phyloP scores from a whole-genome alignment of 2,329 filamentous ascomycete genomes.

The Thielaviopsis populi region DNA sequence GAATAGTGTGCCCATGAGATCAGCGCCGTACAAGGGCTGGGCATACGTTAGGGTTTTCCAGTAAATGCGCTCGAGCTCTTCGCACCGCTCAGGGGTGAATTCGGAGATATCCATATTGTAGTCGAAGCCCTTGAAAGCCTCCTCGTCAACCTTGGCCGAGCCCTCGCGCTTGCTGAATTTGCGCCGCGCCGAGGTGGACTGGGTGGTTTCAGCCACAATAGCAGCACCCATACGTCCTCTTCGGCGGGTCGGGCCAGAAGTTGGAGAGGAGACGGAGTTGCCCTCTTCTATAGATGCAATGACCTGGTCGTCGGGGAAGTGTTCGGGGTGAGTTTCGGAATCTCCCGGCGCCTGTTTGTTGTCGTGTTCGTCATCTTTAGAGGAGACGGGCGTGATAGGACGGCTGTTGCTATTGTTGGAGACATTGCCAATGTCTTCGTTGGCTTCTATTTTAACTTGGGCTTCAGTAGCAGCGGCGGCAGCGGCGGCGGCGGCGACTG shows the following conservation, averaged over 20 bases:
- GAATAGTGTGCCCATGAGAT: slow-evolving; percentile 91
- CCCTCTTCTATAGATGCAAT: slow-evolving; percentile 30
- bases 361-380: slow-evolving; percentile 20
- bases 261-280: slow-evolving; percentile 19
- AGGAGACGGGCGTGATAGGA: slow-evolving; percentile 3
- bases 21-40: slow-evolving; percentile 84
- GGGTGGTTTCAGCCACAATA: slow-evolving; percentile 33
- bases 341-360: slow-evolving; percentile 24
- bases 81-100: slow-evolving; percentile 79
- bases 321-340: background rate
- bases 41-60: slow-evolving; percentile 97
- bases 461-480: background rate
- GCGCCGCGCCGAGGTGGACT: slow-evolving; percentile 72
- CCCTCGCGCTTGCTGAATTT: slow-evolving; percentile 72
- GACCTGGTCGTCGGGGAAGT: slow-evolving; percentile 24
- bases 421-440: slow-evolving; percentile 19
- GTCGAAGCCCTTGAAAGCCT: slow-evolving; percentile 78
- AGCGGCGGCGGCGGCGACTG: slow-evolving; percentile 26
- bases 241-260: slow-evolving; percentile 11
- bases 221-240: slow-evolving; percentile 35
- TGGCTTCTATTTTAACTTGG: slow-evolving; percentile 21
- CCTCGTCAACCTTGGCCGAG: slow-evolving; percentile 70
- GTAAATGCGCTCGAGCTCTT: slow-evolving; percentile 85
- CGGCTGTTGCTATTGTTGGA: slow-evolving; percentile 19
- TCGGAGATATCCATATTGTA: slow-evolving; percentile 80